Percentiles rank a stretch among this genome's conserved stretches.
Evolutionary conservation across 495 filamentous ascomycete species (phyloP).

Genomic region (Viridothelium virens): DNA sequence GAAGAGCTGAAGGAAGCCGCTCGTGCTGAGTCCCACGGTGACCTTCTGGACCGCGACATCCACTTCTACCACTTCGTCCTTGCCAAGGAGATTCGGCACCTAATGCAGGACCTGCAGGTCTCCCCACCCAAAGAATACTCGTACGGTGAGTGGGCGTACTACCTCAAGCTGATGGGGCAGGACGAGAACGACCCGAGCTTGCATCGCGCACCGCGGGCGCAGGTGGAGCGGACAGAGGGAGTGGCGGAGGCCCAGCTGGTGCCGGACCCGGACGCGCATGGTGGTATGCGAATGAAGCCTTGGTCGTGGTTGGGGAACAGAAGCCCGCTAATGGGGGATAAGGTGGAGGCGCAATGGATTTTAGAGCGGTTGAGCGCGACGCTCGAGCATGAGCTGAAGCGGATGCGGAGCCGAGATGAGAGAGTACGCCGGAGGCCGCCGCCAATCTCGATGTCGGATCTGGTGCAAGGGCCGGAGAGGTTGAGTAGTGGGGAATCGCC

Average conservation of each 20-base stretch:
- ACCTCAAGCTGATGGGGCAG: slow-evolving; percentile 65
- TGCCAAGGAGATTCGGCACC: slow-evolving; percentile 57
- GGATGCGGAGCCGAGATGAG: slow-evolving; percentile 19
- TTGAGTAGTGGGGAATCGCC: background rate
- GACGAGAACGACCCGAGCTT: slow-evolving; percentile 43
- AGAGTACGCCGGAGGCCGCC: background rate
- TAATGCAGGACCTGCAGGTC: slow-evolving; percentile 55
- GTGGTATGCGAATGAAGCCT: slow-evolving; percentile 26
- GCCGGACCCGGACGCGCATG: slow-evolving; percentile 17
- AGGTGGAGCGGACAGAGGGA: slow-evolving; percentile 9
- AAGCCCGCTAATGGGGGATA: slow-evolving; percentile 65
- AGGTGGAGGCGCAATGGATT: slow-evolving; percentile 75
- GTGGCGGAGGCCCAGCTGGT: slow-evolving; percentile 1
- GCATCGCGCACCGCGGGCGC: background rate
- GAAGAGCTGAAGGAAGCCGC: slow-evolving; percentile 39
- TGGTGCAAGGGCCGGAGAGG: background rate
- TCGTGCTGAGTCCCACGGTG: slow-evolving; percentile 38
- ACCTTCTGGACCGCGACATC: slow-evolving; percentile 39
- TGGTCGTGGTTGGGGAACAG: slow-evolving; percentile 75
- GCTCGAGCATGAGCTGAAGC: slow-evolving; percentile 50
- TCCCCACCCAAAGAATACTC: slow-evolving; percentile 59
- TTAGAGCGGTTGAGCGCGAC: slow-evolving; percentile 60
- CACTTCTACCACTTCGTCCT: slow-evolving; percentile 61
- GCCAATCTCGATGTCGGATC: slow-evolving; percentile 3
- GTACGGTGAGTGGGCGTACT: slow-evolving; percentile 78